Evolutionary conservation across 768 basidiomycete genomes (phyloP).

Genomic region (Tephrocybe sp.): DNA sequence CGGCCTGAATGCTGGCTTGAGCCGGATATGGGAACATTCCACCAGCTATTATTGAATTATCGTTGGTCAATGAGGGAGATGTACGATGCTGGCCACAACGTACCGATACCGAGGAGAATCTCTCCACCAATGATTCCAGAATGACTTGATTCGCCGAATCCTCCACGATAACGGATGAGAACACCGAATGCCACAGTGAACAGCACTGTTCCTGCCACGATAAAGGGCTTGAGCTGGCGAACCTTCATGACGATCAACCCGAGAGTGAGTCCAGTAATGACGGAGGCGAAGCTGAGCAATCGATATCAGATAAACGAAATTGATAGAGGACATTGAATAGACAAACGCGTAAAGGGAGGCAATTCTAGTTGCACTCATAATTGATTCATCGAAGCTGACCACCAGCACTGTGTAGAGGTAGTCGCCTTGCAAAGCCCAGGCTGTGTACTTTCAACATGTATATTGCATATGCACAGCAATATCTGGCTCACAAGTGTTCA

Average conservation of each 20-base stretch:
- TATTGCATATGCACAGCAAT: background rate
- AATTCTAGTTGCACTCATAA: background rate
- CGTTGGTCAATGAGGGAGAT: background rate
- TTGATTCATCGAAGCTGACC: background rate
- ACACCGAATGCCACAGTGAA: background rate
- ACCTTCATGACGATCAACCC: background rate
- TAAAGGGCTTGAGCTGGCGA: background rate
- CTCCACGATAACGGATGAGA: background rate
- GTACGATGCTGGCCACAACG: background rate
- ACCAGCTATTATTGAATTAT: background rate
- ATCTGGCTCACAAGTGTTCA: background rate
- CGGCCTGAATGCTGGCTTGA: background rate
- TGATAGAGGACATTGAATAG: background rate
- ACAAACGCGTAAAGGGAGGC: background rate
- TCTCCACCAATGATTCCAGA: background rate
- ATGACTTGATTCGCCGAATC: background rate
- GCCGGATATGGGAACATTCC: background rate
- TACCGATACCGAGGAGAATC: background rate
- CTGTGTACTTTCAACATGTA: background rate
- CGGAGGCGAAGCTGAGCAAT: background rate
- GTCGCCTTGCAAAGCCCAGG: background rate
- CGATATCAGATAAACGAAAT: background rate
- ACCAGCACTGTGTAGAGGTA: background rate
- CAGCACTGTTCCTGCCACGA: background rate
- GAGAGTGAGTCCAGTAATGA: background rate